These are phyloP conservation scores for Chimonanthus praecox DNA, from an alignment of 164 flowering plant genomes.

Conservation along the genomic window DNA sequence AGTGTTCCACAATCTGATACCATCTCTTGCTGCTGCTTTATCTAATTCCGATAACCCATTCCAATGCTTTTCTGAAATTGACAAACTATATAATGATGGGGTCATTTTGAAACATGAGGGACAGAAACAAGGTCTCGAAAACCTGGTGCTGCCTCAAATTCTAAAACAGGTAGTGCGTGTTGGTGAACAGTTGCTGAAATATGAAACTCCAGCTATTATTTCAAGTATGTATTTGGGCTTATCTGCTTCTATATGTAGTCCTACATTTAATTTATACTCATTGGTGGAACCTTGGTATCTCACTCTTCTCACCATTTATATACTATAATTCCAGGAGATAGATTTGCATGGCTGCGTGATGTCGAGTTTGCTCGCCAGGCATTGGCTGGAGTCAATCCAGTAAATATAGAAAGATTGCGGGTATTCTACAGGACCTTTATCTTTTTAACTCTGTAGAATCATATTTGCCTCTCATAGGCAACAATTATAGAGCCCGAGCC, in stretches of 20 bases:
- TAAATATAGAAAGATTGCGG: slow-evolving; percentile 13
- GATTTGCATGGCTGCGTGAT: slow-evolving; percentile 42
- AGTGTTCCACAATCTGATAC: slow-evolving; percentile 24
- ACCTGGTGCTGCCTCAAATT: slow-evolving; percentile 15
- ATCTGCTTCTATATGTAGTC: neutral
- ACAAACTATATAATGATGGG: slow-evolving; percentile 28
- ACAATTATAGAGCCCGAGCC: too few species aligned
- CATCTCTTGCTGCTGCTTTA: slow-evolving; percentile 10
- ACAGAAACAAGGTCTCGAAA: slow-evolving; percentile 2
- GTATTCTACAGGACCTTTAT: too few species aligned
- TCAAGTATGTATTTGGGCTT: slow-evolving; percentile 12
- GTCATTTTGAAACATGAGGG: slow-evolving; percentile 6
- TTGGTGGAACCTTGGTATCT: too few species aligned
- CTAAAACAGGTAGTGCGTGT: slow-evolving; percentile 11
- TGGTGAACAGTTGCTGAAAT: slow-evolving; percentile 21
- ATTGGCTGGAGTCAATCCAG: slow-evolving; percentile 55
- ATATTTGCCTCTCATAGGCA: too few species aligned
- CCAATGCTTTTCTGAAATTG: slow-evolving; percentile 30
- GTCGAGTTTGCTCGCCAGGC: slow-evolving; percentile 43
- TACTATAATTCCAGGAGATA: slow-evolving; percentile 32
- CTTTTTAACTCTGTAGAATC: too few species aligned
- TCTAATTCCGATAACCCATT: slow-evolving; percentile 21
- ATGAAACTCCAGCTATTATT: slow-evolving; percentile 29
- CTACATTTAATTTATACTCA: neutral
- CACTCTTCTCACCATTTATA: neutral